phyloP scores from a whole-genome alignment of 192 early-diverging fungal genomes.

The Funneliformis mosseae region DNA sequence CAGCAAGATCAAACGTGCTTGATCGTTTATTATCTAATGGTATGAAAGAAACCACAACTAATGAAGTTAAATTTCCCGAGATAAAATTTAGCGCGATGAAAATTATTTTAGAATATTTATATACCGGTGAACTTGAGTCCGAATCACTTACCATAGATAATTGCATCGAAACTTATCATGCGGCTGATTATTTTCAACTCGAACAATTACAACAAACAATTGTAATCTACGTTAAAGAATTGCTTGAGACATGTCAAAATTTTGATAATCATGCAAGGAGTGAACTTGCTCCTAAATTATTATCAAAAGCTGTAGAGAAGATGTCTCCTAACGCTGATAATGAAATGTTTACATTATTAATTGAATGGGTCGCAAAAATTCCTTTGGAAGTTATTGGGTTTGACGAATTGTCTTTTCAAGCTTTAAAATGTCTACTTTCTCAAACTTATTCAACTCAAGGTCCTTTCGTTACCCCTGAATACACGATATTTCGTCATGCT shows the following conservation, averaged over 20 bases:
- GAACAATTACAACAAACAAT: not conserved
- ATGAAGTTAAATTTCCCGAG: slow-evolving; percentile 2
- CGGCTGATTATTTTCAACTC: slow-evolving; percentile 16
- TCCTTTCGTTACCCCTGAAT: slow-evolving; percentile 14
- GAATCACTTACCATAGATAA: not conserved
- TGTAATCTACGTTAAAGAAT: not conserved
- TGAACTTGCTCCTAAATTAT: not conserved
- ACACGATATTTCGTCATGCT: not conserved
- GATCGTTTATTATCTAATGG: slow-evolving; percentile 14
- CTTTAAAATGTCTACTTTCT: slow-evolving; percentile 12
- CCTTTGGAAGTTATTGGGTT: not conserved
- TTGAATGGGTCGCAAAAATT: not conserved
- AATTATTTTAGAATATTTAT: slow-evolving; percentile 20
- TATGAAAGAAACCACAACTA: slow-evolving; percentile 3
- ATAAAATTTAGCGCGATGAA: not conserved
- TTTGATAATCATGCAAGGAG: not conserved
- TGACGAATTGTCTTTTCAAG: not conserved
- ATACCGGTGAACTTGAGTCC: not conserved
- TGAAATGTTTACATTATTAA: not conserved
- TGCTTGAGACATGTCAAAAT: not conserved
- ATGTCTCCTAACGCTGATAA: not conserved
- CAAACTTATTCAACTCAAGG: not conserved
- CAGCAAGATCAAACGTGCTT: not conserved
- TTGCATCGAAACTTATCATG: slow-evolving; percentile 1
- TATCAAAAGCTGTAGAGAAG: slow-evolving; percentile 2